Conservation (phyloP, 345 rosid genomes). For the Rhodamnia argentea region DNA sequence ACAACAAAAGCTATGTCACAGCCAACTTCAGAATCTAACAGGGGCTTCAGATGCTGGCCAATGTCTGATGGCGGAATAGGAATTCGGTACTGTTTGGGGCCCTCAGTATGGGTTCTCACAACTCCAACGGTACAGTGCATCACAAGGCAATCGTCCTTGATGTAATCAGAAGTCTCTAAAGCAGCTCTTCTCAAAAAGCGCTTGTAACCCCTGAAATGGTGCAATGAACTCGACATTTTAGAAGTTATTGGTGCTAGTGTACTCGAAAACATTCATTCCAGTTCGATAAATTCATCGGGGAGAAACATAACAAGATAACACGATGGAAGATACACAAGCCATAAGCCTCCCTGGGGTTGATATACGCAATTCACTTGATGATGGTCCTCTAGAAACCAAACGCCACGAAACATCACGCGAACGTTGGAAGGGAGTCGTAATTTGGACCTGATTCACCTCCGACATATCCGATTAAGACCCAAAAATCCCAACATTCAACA, state of each 20-base stretch:
- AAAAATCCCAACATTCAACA: neutral
- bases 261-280: neutral
- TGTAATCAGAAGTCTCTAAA: slow-evolving; percentile 57
- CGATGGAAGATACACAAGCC: neutral
- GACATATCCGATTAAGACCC: neutral
- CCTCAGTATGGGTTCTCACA: slow-evolving; percentile 64
- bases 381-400: neutral
- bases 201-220: slow-evolving; percentile 66
- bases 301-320: neutral
- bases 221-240: neutral
- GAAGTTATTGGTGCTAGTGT: neutral
- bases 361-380: neutral
- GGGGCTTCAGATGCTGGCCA: slow-evolving; percentile 45
- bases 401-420: neutral
- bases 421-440: neutral
- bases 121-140: slow-evolving; percentile 68
- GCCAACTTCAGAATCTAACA: slow-evolving; percentile 48
- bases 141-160: slow-evolving; percentile 59
- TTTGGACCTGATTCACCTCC: neutral
- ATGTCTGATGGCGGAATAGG: slow-evolving; percentile 49
- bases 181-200: slow-evolving; percentile 64
- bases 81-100: slow-evolving; percentile 53
- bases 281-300: neutral
- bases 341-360: neutral
- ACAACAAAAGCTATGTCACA: slow-evolving; percentile 50